phyloP scores from a whole-genome alignment of 106 monocot genomes.

The Alisma plantagoaquatica region DNA sequence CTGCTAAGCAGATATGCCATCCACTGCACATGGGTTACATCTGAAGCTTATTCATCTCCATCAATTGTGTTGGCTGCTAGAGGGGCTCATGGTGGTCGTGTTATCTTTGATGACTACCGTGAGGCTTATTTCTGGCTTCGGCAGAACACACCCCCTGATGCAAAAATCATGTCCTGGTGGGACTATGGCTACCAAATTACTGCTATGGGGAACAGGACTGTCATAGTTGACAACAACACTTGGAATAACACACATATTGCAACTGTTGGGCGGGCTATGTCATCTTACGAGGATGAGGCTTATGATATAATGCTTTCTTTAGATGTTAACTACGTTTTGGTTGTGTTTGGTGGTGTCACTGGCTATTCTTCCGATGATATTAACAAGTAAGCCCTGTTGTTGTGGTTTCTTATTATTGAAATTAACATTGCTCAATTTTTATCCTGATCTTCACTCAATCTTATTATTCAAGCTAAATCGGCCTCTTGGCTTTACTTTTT shows the following conservation, averaged over 20 bases:
- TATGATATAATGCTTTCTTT: conserved; percentile 25
- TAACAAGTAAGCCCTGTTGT: conserved; percentile 18
- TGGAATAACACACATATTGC: conserved; percentile 38
- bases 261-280: conserved; percentile 32
- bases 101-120: conserved; percentile 32
- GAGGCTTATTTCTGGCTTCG: conserved; percentile 31
- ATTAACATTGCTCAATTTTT: too few species aligned
- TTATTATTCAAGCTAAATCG: too few species aligned
- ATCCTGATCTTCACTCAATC: too few species aligned
- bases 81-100: conserved; percentile 20
- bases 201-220: conserved; percentile 30
- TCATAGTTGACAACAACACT: conserved; percentile 30
- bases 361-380: conserved; percentile 33
- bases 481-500: too few species aligned
- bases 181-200: conserved; percentile 35
- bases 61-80: conserved; percentile 25
- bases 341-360: conserved; percentile 30
- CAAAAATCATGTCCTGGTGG: conserved; percentile 35
- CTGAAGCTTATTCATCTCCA: conserved; percentile 28
- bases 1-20: conserved; percentile 24
- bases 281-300: conserved; percentile 27
- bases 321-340: conserved; percentile 27
- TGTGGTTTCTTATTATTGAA: too few species aligned
- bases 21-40: conserved; percentile 29
- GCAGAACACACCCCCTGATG: conserved; percentile 27